A percentile compares a stretch with the other conserved stretches of the same genome.
Evolutionary conservation across 1,284 basidiomycete genomes (phyloP).

Genomic region (Fomes fomentarius): DNA sequence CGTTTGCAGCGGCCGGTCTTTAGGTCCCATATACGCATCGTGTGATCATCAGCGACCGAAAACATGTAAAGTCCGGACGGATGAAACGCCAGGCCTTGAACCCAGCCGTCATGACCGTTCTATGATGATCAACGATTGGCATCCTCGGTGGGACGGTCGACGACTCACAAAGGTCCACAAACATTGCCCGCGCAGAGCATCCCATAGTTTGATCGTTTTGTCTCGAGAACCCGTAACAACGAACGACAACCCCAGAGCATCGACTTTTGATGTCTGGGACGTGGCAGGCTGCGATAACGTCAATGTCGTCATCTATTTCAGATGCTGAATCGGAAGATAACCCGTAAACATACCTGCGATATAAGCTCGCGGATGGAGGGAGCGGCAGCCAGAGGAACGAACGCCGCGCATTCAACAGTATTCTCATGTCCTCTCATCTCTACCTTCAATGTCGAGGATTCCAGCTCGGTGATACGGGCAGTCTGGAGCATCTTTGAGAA

Average conservation of each 20-base stretch:
- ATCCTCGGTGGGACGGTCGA: not conserved
- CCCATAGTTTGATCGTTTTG: conserved; percentile 75
- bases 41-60: conserved; percentile 76
- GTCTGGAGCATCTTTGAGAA: conserved; percentile 45
- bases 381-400: conserved; percentile 60
- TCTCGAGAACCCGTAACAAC: conserved; percentile 71
- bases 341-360: not conserved
- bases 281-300: conserved; percentile 2
- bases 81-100: conserved; percentile 67
- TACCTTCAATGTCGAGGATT: conserved; percentile 61
- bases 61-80: conserved; percentile 72
- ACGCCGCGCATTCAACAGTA: conserved; percentile 67
- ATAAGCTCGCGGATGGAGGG: conserved; percentile 50
- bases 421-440: conserved; percentile 77
- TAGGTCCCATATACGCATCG: conserved; percentile 77
- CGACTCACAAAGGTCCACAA: conserved; percentile 58
- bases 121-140: conserved; percentile 23
- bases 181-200: conserved; percentile 62
- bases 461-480: conserved; percentile 61
- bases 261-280: not conserved
- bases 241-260: conserved; percentile 38
- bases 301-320: no score
- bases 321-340: no score
- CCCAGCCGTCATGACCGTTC: conserved; percentile 70
- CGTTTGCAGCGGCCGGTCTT: conserved; percentile 56